These are phyloP conservation scores for Dittrichia graveolens DNA, from an alignment of 129 eudicot genomes.

Conservation along the genomic window DNA sequence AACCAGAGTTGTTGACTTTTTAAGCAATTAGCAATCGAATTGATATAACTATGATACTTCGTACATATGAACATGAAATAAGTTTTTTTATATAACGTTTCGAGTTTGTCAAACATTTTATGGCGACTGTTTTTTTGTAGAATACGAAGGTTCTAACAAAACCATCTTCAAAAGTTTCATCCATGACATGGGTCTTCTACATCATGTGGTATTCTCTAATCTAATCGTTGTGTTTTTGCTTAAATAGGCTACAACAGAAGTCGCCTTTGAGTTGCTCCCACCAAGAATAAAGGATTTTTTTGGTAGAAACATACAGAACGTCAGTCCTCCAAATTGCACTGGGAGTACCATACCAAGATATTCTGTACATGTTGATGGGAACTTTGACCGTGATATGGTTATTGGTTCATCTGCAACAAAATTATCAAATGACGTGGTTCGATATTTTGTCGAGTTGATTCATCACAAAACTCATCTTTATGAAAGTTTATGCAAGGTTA, in stretches of 20 bases:
- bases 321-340: slow-evolving; percentile 41
- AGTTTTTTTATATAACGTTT: not conserved
- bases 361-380: slow-evolving; percentile 52
- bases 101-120: not conserved
- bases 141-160: not conserved
- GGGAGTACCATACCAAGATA: slow-evolving; percentile 60
- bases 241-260: slow-evolving; percentile 86
- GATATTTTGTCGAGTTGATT: slow-evolving; percentile 63
- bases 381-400: slow-evolving; percentile 54
- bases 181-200: slow-evolving; percentile 12
- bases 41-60: not conserved
- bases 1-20: too few species aligned
- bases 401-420: slow-evolving; percentile 56
- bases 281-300: slow-evolving; percentile 66
- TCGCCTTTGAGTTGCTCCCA: slow-evolving; percentile 58
- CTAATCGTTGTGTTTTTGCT: slow-evolving; percentile 5
- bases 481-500: slow-evolving; percentile 25
- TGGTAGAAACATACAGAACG: slow-evolving; percentile 40
- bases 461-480: slow-evolving; percentile 50
- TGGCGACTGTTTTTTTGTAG: not conserved
- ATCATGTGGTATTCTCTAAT: slow-evolving; percentile 10
- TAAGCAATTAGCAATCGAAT: not conserved
- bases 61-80: slow-evolving; percentile 6
- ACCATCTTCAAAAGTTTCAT: slow-evolving; percentile 8
- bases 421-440: slow-evolving; percentile 67